Conservation (phyloP, 2,329 filamentous ascomycete species). For the Rugonectria rugulosa region DNA sequence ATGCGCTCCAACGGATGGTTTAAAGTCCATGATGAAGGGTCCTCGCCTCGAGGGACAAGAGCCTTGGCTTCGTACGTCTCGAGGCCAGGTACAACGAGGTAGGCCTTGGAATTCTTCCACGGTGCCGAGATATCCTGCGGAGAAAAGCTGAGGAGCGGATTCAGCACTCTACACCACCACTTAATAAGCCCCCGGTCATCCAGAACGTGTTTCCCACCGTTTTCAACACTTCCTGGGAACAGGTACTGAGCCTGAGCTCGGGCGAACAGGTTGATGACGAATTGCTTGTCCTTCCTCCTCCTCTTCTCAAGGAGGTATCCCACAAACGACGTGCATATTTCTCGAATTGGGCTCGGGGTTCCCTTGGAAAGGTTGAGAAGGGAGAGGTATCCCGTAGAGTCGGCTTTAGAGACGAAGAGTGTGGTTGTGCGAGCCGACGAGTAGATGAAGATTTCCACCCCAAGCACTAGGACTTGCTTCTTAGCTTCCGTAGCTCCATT, state of each 20-base stretch:
- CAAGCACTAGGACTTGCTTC: slow-evolving; percentile 74
- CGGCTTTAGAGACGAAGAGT: slow-evolving; percentile 94
- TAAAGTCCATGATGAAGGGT: slow-evolving; percentile 70
- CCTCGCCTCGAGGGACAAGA: slow-evolving; percentile 69
- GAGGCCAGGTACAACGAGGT: slow-evolving; percentile 86
- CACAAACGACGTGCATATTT: slow-evolving; percentile 78
- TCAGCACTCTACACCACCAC: slow-evolving; percentile 93
- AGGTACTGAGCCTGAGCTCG: slow-evolving; percentile 92
- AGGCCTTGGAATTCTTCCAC: slow-evolving; percentile 70
- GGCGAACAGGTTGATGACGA: slow-evolving; percentile 89
- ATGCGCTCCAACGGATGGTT: slow-evolving; percentile 73
- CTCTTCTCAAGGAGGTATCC: slow-evolving; percentile 74
- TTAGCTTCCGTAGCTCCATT: slow-evolving; percentile 28
- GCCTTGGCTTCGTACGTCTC: slow-evolving; percentile 82
- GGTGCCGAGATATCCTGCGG: slow-evolving; percentile 41
- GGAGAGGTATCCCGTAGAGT: slow-evolving; percentile 89
- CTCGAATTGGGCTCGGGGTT: slow-evolving; percentile 76
- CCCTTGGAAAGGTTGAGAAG: slow-evolving; percentile 68
- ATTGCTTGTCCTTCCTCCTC: slow-evolving; percentile 68
- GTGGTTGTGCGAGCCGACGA: slow-evolving; percentile 82
- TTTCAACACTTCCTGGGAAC: slow-evolving; percentile 90
- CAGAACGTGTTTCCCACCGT: slow-evolving; percentile 85
- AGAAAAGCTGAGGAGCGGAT: slow-evolving; percentile 71
- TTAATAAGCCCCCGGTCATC: slow-evolving; percentile 89
- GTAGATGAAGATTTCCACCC: slow-evolving; percentile 88